phyloP scores from a whole-genome alignment of 257 asterid species.

The Craterostigma plantagineum region DNA sequence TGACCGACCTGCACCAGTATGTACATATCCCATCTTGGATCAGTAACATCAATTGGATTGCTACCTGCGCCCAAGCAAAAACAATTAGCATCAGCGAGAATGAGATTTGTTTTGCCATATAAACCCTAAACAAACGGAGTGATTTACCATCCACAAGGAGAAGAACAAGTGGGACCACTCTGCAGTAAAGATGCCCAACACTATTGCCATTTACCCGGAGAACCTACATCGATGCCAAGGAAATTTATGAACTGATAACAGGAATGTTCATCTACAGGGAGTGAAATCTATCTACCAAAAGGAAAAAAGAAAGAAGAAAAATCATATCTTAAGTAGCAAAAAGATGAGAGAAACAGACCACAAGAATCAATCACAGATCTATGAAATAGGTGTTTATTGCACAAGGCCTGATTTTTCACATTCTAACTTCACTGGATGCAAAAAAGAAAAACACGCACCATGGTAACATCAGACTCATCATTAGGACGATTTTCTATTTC shows the following conservation, averaged over 20 bases:
- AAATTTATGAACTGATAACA: not conserved
- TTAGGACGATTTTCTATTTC: slow-evolving; percentile 14
- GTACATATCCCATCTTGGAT: slow-evolving; percentile 89
- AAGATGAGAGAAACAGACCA: too few relatives aligned
- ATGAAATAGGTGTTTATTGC: too few relatives aligned
- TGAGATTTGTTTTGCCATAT: not conserved
- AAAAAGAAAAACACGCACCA: too few relatives aligned
- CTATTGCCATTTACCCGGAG: slow-evolving; percentile 31
- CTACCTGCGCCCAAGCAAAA: slow-evolving; percentile 50
- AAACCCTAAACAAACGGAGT: slow-evolving; percentile 3
- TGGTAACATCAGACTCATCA: slow-evolving; percentile 12
- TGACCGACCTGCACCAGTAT: slow-evolving; percentile 29
- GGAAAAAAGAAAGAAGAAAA: too few relatives aligned
- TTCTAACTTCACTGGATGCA: too few relatives aligned
- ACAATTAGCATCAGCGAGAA: not conserved
- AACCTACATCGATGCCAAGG: slow-evolving; percentile 14
- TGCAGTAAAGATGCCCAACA: slow-evolving; percentile 45
- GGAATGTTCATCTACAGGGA: too few relatives aligned
- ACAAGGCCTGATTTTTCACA: too few relatives aligned
- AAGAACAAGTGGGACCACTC: slow-evolving; percentile 60
- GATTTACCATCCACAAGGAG: slow-evolving; percentile 42
- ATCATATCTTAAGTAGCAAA: too few relatives aligned
- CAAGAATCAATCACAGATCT: too few relatives aligned
- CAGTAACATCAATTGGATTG: slow-evolving; percentile 88
- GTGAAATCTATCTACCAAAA: too few relatives aligned